phyloP scores from a whole-genome alignment of 1,284 basidiomycete genomes.

The Ustilago vetiveriae region DNA sequence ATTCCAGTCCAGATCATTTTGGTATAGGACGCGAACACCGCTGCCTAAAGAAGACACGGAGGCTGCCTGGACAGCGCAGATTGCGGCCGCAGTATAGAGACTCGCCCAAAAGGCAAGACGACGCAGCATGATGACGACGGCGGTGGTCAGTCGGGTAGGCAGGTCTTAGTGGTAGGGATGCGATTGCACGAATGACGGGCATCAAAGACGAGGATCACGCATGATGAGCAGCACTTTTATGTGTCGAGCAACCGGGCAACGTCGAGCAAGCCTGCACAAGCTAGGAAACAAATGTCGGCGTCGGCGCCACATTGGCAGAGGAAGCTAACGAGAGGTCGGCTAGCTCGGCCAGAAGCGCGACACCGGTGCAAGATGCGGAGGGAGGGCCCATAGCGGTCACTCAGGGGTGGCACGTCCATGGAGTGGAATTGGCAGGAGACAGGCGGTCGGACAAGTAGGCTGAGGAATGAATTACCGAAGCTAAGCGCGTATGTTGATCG shows the following conservation, averaged over 20 bases:
- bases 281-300: too few species aligned
- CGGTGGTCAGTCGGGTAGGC: background rate
- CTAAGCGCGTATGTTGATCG: background rate
- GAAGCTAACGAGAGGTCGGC: too few species aligned
- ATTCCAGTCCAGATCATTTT: slow-evolving; percentile 55
- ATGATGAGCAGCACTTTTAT: background rate
- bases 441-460: background rate
- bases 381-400: background rate
- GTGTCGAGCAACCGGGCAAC: background rate
- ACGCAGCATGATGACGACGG: slow-evolving; percentile 5
- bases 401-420: background rate
- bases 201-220: background rate
- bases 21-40: slow-evolving; percentile 46
- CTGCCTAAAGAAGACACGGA: slow-evolving; percentile 7
- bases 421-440: background rate
- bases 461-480: slow-evolving; percentile 2
- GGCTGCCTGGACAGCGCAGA: slow-evolving; percentile 6
- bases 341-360: too few species aligned
- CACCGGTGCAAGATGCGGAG: too few species aligned
- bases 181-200: background rate
- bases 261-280: too few species aligned
- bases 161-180: background rate
- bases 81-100: background rate
- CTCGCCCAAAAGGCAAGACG: background rate
- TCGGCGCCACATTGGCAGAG: too few species aligned